Percentiles rank a stretch among this genome's conserved stretches.
phyloP scores from a whole-genome alignment of 352 stramenopile species.

The Phytopythium vexans region DNA sequence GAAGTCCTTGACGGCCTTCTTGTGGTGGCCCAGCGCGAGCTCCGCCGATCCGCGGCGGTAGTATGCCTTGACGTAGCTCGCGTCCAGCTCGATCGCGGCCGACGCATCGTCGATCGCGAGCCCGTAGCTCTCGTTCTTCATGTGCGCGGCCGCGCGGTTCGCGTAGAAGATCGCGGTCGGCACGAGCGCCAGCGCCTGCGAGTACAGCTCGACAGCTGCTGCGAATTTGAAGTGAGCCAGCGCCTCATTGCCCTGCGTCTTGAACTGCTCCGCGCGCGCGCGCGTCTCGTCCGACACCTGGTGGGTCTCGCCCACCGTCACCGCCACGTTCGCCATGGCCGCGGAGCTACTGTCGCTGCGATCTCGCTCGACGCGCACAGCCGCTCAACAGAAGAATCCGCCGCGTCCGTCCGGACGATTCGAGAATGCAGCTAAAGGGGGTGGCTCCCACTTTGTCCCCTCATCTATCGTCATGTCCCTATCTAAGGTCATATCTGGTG shows the following conservation, averaged over 20 bases:
- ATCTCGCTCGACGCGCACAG: neutral
- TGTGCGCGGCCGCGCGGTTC: constrained; percentile 95
- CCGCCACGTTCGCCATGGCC: constrained; percentile 36
- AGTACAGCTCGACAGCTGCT: constrained; percentile 86
- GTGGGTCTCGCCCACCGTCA: constrained; percentile 53
- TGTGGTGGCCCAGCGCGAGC: constrained; percentile 95
- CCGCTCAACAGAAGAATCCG: neutral
- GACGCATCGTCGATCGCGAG: constrained; percentile 96
- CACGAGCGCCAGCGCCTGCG: constrained; percentile 81
- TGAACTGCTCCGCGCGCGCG: constrained; percentile 70
- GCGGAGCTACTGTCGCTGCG: too few relatives aligned
- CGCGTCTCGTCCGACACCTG: constrained; percentile 57
- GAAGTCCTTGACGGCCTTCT: constrained; percentile 98
- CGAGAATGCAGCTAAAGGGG: neutral
- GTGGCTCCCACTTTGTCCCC: too few relatives aligned
- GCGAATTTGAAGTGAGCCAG: constrained; percentile 82
- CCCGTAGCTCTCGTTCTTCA: constrained; percentile 98
- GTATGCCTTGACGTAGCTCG: constrained; percentile 98
- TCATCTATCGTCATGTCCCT: too few relatives aligned
- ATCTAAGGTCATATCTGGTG: too few relatives aligned
- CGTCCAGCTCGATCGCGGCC: constrained; percentile 92
- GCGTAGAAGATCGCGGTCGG: constrained; percentile 92
- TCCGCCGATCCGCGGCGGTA: constrained; percentile 96
- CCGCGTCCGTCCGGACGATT: neutral
- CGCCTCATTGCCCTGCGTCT: constrained; percentile 81